A percentile compares a stretch with the other conserved stretches of the same genome.
phyloP scores from a whole-genome alignment of 495 filamentous ascomycete genomes.

The Penicillium crystallinum region DNA sequence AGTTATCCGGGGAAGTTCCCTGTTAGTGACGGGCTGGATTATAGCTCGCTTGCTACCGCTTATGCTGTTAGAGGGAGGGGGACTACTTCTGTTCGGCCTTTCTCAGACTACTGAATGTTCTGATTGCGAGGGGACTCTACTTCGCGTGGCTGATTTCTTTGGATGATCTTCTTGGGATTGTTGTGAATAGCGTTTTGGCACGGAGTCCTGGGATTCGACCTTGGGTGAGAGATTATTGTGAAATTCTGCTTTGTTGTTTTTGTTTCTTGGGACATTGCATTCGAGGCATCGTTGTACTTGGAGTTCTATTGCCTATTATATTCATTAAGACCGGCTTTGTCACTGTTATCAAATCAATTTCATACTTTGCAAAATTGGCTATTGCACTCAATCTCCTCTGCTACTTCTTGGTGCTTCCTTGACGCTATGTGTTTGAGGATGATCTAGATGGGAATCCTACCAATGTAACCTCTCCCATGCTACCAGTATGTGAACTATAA shows the following conservation, averaged over 20 bases:
- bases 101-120: conserved; percentile 30
- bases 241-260: not conserved
- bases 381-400: not conserved
- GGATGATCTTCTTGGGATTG: too few relatives aligned
- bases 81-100: conserved; percentile 31
- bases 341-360: not conserved
- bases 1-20: conserved; percentile 36
- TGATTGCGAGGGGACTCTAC: not conserved
- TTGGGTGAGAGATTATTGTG: too few relatives aligned
- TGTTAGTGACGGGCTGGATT: conserved; percentile 29
- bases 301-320: not conserved
- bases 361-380: not conserved
- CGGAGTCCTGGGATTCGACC: too few relatives aligned
- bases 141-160: not conserved
- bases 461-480: too few relatives aligned
- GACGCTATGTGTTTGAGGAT: too few relatives aligned
- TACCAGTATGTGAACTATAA: too few relatives aligned
- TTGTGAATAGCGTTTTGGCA: too few relatives aligned
- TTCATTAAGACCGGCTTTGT: not conserved
- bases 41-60: conserved; percentile 24
- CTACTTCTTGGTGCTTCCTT: too few relatives aligned
- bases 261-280: not conserved
- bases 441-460: too few relatives aligned
- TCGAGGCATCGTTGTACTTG: not conserved
- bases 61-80: conserved; percentile 20